Evolutionary conservation across 2,329 filamentous ascomycete genomes (phyloP).

Genomic region (Exophiala bonariae): DNA sequence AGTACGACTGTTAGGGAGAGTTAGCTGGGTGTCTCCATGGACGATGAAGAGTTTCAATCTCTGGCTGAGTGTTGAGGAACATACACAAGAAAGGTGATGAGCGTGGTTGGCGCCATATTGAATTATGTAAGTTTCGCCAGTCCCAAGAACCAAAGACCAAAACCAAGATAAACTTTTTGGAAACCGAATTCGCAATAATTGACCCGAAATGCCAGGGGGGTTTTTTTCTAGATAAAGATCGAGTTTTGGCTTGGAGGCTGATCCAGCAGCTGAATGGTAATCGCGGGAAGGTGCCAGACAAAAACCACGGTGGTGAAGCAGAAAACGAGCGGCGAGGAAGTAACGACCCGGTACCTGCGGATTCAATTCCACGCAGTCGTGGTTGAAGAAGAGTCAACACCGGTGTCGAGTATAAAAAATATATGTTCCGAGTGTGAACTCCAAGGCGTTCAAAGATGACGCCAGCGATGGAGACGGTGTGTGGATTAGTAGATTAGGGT

Average conservation of each 20-base stretch:
- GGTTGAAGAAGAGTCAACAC: background rate
- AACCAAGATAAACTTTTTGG: too few relatives aligned
- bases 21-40: slow-evolving; percentile 23
- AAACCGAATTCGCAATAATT: too few relatives aligned
- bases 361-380: background rate
- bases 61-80: slow-evolving; percentile 6
- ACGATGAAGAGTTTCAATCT: background rate
- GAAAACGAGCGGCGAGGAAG: slow-evolving; percentile 1
- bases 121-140: slow-evolving; percentile 9
- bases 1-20: slow-evolving; percentile 31
- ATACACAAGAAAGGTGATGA: slow-evolving; percentile 35
- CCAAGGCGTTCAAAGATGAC: background rate
- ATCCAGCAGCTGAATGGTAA: slow-evolving; percentile 1
- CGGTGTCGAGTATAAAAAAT: background rate
- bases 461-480: background rate
- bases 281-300: background rate
- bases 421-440: background rate
- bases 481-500: background rate
- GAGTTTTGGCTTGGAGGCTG: background rate
- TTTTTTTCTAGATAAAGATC: too few relatives aligned
- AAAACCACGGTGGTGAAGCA: background rate
- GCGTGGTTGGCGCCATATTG: slow-evolving; percentile 30
- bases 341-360: background rate
- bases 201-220: too few relatives aligned
- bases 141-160: background rate